Conservation (phyloP, 345 rosid species). For the Populus simonii region DNA sequence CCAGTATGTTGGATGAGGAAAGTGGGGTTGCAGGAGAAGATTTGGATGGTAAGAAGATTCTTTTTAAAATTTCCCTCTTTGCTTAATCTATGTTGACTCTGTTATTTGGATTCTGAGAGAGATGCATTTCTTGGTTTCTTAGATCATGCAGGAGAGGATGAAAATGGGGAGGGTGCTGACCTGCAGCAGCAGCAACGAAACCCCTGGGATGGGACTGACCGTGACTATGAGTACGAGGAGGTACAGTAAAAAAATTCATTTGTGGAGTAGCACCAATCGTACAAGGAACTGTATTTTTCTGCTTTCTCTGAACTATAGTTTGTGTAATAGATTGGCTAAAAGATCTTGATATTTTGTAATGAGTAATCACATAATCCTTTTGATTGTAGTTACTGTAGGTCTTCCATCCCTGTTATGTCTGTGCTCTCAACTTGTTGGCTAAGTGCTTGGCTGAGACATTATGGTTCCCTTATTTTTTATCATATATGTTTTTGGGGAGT, state of each 20-base stretch:
- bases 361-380: neutral
- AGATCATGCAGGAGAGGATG: constrained; percentile 64
- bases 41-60: constrained; percentile 49
- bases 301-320: neutral
- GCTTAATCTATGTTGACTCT: neutral
- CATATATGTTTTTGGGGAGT: neutral
- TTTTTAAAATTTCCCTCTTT: neutral
- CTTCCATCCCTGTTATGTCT: neutral
- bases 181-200: constrained; percentile 41
- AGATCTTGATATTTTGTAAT: neutral
- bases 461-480: neutral
- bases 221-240: constrained; percentile 88
- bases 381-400: neutral
- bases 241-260: constrained; percentile 29
- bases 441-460: neutral
- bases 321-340: neutral
- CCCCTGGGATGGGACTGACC: constrained; percentile 95
- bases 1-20: constrained; percentile 62
- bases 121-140: neutral
- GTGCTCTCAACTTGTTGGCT: neutral
- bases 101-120: neutral
- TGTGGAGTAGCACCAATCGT: neutral
- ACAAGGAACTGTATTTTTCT: neutral
- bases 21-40: constrained; percentile 56
- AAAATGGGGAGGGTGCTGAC: constrained; percentile 45